A percentile compares a stretch with the other conserved stretches of the same genome.
Conservation (phyloP, 768 basidiomycete genomes). For the Trametopsis cervina region DNA sequence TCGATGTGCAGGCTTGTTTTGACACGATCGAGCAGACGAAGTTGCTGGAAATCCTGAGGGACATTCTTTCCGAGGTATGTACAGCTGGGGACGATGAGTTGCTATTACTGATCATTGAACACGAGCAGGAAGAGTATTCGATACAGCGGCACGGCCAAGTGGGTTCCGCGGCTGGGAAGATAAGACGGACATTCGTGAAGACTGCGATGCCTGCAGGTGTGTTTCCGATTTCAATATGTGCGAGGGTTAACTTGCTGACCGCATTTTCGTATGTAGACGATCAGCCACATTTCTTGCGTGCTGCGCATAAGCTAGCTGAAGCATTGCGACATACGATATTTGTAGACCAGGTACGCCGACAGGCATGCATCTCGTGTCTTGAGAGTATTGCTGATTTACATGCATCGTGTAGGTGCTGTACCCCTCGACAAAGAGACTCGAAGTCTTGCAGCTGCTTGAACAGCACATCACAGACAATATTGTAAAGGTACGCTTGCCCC, state of each 20-base stretch:
- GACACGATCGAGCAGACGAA: slow-evolving; percentile 92
- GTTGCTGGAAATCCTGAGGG: slow-evolving; percentile 67
- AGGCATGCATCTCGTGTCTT: too few species aligned
- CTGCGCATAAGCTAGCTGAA: slow-evolving; percentile 61
- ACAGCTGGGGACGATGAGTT: neutral
- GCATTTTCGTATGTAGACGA: slow-evolving; percentile 45
- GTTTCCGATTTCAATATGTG: neutral
- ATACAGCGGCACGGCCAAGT: slow-evolving; percentile 68
- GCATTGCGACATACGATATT: slow-evolving; percentile 73
- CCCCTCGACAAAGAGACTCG: slow-evolving; percentile 41
- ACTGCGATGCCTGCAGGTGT: slow-evolving; percentile 66
- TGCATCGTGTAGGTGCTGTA: slow-evolving; percentile 40
- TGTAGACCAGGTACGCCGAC: slow-evolving; percentile 82
- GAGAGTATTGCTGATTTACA: neutral
- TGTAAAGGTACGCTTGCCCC: slow-evolving; percentile 55
- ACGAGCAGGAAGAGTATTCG: slow-evolving; percentile 59
- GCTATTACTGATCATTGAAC: neutral
- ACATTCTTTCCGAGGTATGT: slow-evolving; percentile 65
- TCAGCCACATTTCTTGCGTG: slow-evolving; percentile 62
- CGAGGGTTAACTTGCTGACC: neutral
- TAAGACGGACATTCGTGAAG: slow-evolving; percentile 49
- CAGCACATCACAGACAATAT: slow-evolving; percentile 92
- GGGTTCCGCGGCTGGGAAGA: slow-evolving; percentile 44
- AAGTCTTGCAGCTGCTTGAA: slow-evolving; percentile 67
- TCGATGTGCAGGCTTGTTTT: slow-evolving; percentile 94